These are phyloP conservation scores for Syncephalastrum racemosum DNA, from an alignment of 371 early-diverging fungal genomes.

Conservation along the genomic window DNA sequence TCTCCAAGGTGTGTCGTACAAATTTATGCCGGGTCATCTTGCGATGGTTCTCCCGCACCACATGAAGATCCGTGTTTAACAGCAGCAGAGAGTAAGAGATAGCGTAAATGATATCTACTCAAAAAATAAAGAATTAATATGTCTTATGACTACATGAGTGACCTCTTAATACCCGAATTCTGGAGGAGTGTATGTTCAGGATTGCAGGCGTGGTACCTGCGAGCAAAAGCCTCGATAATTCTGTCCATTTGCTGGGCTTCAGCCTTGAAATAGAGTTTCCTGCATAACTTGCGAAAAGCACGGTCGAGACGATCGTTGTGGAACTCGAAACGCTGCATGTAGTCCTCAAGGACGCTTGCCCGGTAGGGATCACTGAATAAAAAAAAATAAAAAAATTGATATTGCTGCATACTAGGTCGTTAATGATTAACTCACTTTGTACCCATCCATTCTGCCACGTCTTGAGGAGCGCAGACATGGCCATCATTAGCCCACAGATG, in stretches of 20 bases:
- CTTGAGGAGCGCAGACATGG: slow-evolving; percentile 28
- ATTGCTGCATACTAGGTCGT: neutral
- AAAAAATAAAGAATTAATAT: neutral
- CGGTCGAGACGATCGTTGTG: slow-evolving; percentile 11
- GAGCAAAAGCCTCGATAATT: slow-evolving; percentile 79
- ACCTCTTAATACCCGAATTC: slow-evolving; percentile 34
- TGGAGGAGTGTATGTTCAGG: slow-evolving; percentile 44
- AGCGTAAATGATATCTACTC: slow-evolving; percentile 73
- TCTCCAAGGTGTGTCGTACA: slow-evolving; percentile 57
- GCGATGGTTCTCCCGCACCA: slow-evolving; percentile 61
- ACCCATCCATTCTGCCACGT: slow-evolving; percentile 47
- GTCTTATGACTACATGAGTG: neutral
- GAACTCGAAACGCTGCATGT: slow-evolving; percentile 18
- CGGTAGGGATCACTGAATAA: slow-evolving; percentile 16
- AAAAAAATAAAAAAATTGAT: slow-evolving; percentile 4
- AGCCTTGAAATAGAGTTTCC: slow-evolving; percentile 77
- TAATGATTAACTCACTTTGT: slow-evolving; percentile 24
- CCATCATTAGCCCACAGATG: slow-evolving; percentile 41
- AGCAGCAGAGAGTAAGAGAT: slow-evolving; percentile 82
- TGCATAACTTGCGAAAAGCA: slow-evolving; percentile 57
- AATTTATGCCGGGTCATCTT: slow-evolving; percentile 62
- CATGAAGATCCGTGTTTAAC: slow-evolving; percentile 91
- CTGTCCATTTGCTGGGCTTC: slow-evolving; percentile 93
- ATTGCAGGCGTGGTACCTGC: slow-evolving; percentile 82
- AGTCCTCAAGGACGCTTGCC: slow-evolving; percentile 9